Evolutionary conservation across 768 basidiomycete species (phyloP).

Genomic region (Fibroporia radiculosa): DNA sequence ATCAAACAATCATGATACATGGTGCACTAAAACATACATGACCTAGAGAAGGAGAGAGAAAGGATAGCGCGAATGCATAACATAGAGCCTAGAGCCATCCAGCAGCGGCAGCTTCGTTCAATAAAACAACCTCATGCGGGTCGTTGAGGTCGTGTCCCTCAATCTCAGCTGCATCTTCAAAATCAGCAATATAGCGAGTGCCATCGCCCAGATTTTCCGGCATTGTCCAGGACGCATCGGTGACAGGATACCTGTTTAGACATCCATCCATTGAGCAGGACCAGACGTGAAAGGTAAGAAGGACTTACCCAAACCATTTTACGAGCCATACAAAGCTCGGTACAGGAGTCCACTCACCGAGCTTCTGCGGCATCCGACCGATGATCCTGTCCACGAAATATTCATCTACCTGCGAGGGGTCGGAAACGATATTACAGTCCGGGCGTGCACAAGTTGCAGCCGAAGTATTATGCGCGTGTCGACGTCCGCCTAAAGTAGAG

Average conservation of each 20-base stretch:
- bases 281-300: not conserved
- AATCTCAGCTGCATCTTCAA: slow-evolving; percentile 10
- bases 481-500: not conserved
- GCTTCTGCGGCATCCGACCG: slow-evolving; percentile 11
- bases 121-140: slow-evolving; percentile 4
- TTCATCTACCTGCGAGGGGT: slow-evolving; percentile 11
- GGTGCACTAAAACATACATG: too few relatives aligned
- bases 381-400: slow-evolving; percentile 19
- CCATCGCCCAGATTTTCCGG: slow-evolving; percentile 10
- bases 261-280: not conserved
- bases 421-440: slow-evolving; percentile 9
- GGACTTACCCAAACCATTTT: slow-evolving; percentile 17
- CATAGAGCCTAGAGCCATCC: too few relatives aligned
- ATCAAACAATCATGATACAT: too few relatives aligned
- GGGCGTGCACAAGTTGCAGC: slow-evolving; percentile 10
- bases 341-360: not conserved
- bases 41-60: too few relatives aligned
- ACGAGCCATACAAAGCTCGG: slow-evolving; percentile 14
- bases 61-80: too few relatives aligned
- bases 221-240: slow-evolving; percentile 10
- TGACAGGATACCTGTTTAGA: slow-evolving; percentile 7
- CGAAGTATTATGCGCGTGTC: not conserved
- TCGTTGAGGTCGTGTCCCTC: slow-evolving; percentile 10
- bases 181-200: slow-evolving; percentile 11
- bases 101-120: slow-evolving; percentile 13